Conservation (phyloP, 2,329 filamentous ascomycete genomes). For the Cladosporium sp. region DNA sequence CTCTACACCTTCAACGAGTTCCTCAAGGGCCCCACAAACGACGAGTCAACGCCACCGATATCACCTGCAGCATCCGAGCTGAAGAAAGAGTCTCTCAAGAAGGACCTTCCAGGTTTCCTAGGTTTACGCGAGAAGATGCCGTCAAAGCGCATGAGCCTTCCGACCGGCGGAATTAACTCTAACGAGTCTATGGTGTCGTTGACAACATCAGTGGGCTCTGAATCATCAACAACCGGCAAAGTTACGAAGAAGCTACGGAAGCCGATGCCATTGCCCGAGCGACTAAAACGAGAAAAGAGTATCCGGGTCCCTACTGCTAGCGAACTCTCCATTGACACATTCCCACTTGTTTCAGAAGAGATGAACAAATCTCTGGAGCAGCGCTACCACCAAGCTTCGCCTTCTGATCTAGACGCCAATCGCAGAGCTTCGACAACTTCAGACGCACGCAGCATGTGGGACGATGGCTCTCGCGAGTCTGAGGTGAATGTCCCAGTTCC, state of each 20-base stretch:
- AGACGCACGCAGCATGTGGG: slow-evolving; percentile 6
- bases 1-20: slow-evolving; percentile 30
- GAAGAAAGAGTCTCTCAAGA: not conserved
- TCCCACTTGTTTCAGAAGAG: slow-evolving; percentile 10
- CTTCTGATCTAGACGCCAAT: not conserved
- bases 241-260: slow-evolving; percentile 37
- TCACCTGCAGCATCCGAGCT: not conserved
- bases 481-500: not conserved
- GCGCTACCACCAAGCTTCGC: slow-evolving; percentile 20
- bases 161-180: slow-evolving; percentile 2
- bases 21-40: slow-evolving; percentile 8
- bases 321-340: slow-evolving; percentile 2
- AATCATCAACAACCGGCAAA: slow-evolving; percentile 22
- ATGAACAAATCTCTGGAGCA: slow-evolving; percentile 16
- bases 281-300: slow-evolving; percentile 31
- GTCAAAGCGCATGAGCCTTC: slow-evolving; percentile 19
- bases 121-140: slow-evolving; percentile 4
- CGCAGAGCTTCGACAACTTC: slow-evolving; percentile 17
- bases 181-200: slow-evolving; percentile 22
- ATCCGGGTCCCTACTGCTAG: slow-evolving; percentile 5
- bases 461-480: slow-evolving; percentile 18
- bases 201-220: slow-evolving; percentile 17
- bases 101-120: slow-evolving; percentile 9
- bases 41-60: not conserved
- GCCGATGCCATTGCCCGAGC: slow-evolving; percentile 32